Evolutionary conservation across 2,329 filamentous ascomycete genomes (phyloP), one percentile per base, ranked within the genome.

Genomic region (Epichloe baconii): DNA sequence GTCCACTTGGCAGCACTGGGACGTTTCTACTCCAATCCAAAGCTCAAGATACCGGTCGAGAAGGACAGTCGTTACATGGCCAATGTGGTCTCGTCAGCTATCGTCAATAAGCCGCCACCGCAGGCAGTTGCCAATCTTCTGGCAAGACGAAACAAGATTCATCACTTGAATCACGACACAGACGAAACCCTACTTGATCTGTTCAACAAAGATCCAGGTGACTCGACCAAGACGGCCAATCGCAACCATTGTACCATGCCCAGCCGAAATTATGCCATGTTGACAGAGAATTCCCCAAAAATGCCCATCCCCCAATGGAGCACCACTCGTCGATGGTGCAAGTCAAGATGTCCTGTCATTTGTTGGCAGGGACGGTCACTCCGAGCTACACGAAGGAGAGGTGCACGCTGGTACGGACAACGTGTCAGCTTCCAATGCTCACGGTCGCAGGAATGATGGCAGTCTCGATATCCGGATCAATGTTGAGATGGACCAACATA

Each of bases 101-200:
- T 98, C 61, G 90, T 94, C 57, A 96, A 98, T 65, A 91, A 91
- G 59, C 93, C 93, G 2, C 88, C 90, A 14, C 88, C 91, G 1
- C 81, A 85, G 65, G 90, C 70, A 59, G 85, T 98, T 62, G 89
- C 89, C 11, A 95, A 98, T 66, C 79, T 95, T 46, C 77, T 98
- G 50, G 91, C 95, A 53, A 83, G 85, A 62, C 79, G 93, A 53
- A 97, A 97, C 73, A 96, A 83, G 69, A 79, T 85, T 47, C 82
- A 86, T 59, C 82, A 85, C 57, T 68, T 86, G 47, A 77, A 84
- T 64, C 60, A 66, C 34, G 70, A 88, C 51, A 98, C 93, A 0
- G 88, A 96, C 61, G 93, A 98, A 71, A 90, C 93, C 41, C 82
- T 97, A 67, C 83, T 97, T 58, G 83, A 86, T n/a, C 82, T 97